These are phyloP conservation scores for Salix caprea DNA, from an alignment of 345 rosid species.

Conservation along the genomic window DNA sequence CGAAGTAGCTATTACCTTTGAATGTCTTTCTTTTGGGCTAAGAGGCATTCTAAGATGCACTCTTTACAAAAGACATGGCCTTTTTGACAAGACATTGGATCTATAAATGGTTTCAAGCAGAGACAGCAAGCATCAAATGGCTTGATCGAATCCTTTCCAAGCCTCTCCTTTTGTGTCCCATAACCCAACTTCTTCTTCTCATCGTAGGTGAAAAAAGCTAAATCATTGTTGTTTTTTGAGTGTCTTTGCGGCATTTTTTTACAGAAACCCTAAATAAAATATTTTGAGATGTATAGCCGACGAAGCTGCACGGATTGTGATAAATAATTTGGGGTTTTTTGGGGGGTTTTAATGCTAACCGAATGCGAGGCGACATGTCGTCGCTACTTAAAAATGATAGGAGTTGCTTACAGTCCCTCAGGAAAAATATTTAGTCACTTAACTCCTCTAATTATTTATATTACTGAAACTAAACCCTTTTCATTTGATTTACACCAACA, in stretches of 20 bases:
- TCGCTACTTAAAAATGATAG: no score
- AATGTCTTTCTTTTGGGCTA: conserved; percentile 87
- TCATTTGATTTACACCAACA: no score
- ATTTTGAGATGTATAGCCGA: neutral
- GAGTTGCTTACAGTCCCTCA: no score
- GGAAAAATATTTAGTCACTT: no score
- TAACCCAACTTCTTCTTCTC: conserved; percentile 93
- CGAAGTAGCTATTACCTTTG: conserved; percentile 41
- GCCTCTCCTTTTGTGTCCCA: conserved; percentile 93
- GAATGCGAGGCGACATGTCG: no score
- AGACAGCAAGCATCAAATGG: conserved; percentile 94
- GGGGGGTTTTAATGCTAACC: neutral
- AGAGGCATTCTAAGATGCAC: conserved; percentile 82
- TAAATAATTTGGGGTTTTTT: neutral
- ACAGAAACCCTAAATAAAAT: no score
- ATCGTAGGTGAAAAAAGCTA: conserved; percentile 94
- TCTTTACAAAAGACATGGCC: conserved; percentile 92
- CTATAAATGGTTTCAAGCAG: conserved; percentile 85
- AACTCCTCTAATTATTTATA: no score
- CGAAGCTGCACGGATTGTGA: neutral
- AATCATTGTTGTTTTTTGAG: conserved; percentile 94
- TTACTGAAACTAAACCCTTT: no score
- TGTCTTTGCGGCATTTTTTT: conserved; percentile 92
- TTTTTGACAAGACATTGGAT: conserved; percentile 86
- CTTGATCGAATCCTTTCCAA: conserved; percentile 89